Evolutionary conservation across 2,329 filamentous ascomycete species (phyloP).

Genomic region (Epicoccum nigrum): DNA sequence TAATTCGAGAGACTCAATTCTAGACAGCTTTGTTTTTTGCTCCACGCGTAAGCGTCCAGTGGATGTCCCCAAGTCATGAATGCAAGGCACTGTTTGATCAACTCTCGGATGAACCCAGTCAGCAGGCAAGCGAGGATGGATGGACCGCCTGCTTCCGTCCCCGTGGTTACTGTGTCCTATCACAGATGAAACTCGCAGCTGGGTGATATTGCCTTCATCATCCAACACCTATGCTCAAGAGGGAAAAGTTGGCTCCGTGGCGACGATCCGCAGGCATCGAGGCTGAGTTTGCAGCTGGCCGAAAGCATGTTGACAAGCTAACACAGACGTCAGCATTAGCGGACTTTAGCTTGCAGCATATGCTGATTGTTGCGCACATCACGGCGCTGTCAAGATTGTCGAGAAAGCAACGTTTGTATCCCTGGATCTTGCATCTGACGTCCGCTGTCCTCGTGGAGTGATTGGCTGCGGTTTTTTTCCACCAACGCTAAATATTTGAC

Average conservation of each 20-base stretch:
- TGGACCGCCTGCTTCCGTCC: constrained; percentile 8
- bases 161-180: constrained; percentile 5
- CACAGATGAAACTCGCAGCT: not conserved
- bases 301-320: constrained; percentile 9
- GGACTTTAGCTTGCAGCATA: constrained; percentile 6
- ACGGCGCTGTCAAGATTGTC: constrained; percentile 10
- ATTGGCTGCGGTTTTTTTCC: not conserved
- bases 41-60: not conserved
- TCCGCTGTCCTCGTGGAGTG: not conserved
- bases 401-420: constrained; percentile 3
- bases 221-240: not conserved
- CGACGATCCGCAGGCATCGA: not conserved
- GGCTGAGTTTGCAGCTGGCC: constrained; percentile 2
- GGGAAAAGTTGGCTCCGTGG: not conserved
- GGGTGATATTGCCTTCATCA: not conserved
- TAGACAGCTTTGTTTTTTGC: not conserved
- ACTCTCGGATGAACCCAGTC: constrained; percentile 23
- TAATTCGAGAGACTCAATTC: constrained; percentile 3
- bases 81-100: constrained; percentile 21
- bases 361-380: constrained; percentile 14
- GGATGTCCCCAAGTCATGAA: not conserved
- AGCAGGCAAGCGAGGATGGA: constrained; percentile 1
- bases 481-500: constrained; percentile 6
- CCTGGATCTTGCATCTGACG: constrained; percentile 6
- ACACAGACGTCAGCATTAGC: constrained; percentile 9